Base-by-base conservation (phyloP, 306 rosid species). In the Mimosa bimucronata region DNA sequence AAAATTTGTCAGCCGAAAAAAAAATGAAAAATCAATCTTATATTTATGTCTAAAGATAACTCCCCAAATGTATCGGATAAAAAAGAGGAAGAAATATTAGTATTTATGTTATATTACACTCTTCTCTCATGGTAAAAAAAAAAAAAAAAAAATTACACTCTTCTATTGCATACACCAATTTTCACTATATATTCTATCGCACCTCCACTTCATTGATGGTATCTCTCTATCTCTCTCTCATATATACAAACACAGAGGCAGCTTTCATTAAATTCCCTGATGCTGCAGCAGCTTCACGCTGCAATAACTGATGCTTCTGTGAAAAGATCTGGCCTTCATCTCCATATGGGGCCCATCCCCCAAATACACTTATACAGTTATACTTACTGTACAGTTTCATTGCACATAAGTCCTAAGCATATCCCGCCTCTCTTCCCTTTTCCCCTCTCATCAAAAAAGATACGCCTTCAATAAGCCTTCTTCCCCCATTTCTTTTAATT, bases 221-320 rank as follows among this genome's bases (percentile, higher is more conserved):
- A 55, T 42, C n/a, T 46, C 38, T 48, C 48, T 52, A 52, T 15
- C 46, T 71, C 74, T 37, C 58, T 28, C 74, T 4, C 30, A 44
- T 16, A 5, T 19, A 15, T 16, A 15, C 38, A 37, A 18, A 50
- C 69, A 6, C 37, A 4, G 29, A 69, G 37, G n/a, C 79, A 77
- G 76, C 82, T 82, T 77, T 82, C 70, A 77, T 77, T 71, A 72
- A 77, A 82, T 77, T 82, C 76, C 73, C 75, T 80, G 66, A 45
- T 73, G 73, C 50, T 81, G 71, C 80, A 73, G 71, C 58, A 25
- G 55, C 76, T 66, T 75, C 72, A 30, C 61, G 7, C 73, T 71
- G 75, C 79, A 44, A 21, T 21, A 46, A 73, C 76, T 76, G 83
- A 69, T 53, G 28, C 76, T 82, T 82, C 84, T 52, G 77, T 60